phyloP scores from a whole-genome alignment of 495 filamentous ascomycete species.

The Oidiodendron maius region DNA sequence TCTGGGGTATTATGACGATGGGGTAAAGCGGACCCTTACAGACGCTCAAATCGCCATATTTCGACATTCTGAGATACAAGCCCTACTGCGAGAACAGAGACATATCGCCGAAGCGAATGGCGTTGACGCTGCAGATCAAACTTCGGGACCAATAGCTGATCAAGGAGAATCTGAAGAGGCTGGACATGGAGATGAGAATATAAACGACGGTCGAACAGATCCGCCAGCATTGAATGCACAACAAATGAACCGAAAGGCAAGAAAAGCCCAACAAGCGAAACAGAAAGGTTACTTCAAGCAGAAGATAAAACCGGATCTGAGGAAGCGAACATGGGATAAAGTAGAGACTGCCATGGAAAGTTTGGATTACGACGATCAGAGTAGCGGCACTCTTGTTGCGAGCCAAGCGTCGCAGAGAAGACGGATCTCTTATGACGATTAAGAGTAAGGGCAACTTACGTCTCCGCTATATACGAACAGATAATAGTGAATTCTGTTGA shows the following conservation, averaged over 20 bases:
- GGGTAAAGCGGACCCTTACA: conserved; percentile 84
- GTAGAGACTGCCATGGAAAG: conserved; percentile 44
- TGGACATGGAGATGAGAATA: conserved; percentile 11
- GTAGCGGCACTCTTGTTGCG: conserved; percentile 15
- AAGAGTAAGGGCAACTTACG: too few species aligned
- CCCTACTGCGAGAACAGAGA: conserved; percentile 49
- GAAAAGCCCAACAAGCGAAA: conserved; percentile 30
- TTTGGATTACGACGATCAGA: conserved; percentile 46
- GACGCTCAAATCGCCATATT: conserved; percentile 90
- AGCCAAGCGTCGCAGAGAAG: conserved; percentile 31
- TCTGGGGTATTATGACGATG: conserved; percentile 85
- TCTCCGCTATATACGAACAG: too few species aligned
- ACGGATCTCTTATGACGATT: conserved; percentile 44
- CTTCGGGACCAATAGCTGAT: background rate
- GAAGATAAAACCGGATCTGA: conserved; percentile 42
- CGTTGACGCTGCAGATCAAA: background rate
- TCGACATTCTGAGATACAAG: conserved; percentile 80
- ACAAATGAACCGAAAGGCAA: conserved; percentile 31
- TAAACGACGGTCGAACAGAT: conserved; percentile 15
- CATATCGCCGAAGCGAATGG: conserved; percentile 15
- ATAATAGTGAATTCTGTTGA: too few species aligned
- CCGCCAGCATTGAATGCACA: conserved; percentile 20
- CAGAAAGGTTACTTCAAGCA: conserved; percentile 20
- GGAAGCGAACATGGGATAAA: conserved; percentile 53
- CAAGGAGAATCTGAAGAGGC: conserved; percentile 24